A percentile compares a stretch with the other conserved stretches of the same genome.
These are phyloP conservation scores for Fusarium lateritium DNA, from an alignment of 2,329 filamentous ascomycete species.

Conservation along the genomic window DNA sequence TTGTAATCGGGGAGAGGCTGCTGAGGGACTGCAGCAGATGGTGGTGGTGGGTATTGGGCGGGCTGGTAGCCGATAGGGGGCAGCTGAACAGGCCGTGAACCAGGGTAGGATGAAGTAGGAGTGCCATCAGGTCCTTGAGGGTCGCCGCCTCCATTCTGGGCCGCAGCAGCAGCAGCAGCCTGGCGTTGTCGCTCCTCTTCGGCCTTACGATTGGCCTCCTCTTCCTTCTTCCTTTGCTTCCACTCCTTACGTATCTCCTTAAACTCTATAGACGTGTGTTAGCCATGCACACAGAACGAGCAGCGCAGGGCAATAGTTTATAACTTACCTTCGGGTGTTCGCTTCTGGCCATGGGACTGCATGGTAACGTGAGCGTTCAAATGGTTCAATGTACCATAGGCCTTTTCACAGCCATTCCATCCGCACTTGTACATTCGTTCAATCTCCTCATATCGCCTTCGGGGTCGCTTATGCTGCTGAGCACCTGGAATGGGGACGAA, in stretches of 20 bases:
- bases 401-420: constrained; percentile 98
- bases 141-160: constrained; percentile 65
- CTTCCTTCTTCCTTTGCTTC: constrained; percentile 99
- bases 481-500: constrained; percentile 98
- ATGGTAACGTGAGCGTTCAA: constrained; percentile 98
- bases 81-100: constrained; percentile 73
- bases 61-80: constrained; percentile 83
- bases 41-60: constrained; percentile 76
- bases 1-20: constrained; percentile 70
- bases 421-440: constrained; percentile 99
- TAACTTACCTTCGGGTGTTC: constrained; percentile 93
- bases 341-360: constrained; percentile 95
- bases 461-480: constrained; percentile 95
- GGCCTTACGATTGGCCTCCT: constrained; percentile 68
- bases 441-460: constrained; percentile 96
- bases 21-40: constrained; percentile 65
- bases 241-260: constrained; percentile 99
- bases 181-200: constrained; percentile 86
- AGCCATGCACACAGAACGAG: constrained; percentile 26
- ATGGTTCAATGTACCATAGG: constrained; percentile 97
- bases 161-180: constrained; percentile 67
- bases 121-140: constrained; percentile 60
- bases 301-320: not conserved
- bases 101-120: constrained; percentile 68
- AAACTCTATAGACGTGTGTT: constrained; percentile 78